phyloP scores from a whole-genome alignment of 169 alveolate genomes.

The Plasmodium gaboni region DNA sequence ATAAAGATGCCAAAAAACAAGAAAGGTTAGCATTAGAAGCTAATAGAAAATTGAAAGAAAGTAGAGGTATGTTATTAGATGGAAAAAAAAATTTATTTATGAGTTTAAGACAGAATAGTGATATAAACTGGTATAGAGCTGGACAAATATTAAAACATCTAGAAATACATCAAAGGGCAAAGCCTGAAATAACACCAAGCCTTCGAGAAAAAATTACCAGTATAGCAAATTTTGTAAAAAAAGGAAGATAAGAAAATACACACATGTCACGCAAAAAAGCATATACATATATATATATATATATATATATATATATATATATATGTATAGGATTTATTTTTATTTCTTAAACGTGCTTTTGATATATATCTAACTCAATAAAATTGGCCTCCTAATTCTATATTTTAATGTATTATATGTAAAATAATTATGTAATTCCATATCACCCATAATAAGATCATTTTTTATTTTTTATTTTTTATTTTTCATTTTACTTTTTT shows the following conservation, averaged over 20 bases:
- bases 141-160: slow-evolving; percentile 83
- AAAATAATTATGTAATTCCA: too few species aligned
- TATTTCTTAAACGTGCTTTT: too few species aligned
- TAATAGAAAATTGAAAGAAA: slow-evolving; percentile 79
- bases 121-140: slow-evolving; percentile 85
- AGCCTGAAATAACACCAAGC: slow-evolving; percentile 77
- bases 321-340: too few species aligned
- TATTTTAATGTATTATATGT: too few species aligned
- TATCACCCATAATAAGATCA: too few species aligned
- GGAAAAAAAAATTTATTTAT: slow-evolving; percentile 81
- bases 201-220: slow-evolving; percentile 77
- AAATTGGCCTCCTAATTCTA: too few species aligned
- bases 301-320: too few species aligned
- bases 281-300: too few species aligned
- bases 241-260: slow-evolving; percentile 12
- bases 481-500: too few species aligned
- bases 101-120: slow-evolving; percentile 84
- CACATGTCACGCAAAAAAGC: too few species aligned
- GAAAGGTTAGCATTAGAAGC: slow-evolving; percentile 84
- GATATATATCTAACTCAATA: too few species aligned
- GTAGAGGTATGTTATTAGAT: slow-evolving; percentile 84
- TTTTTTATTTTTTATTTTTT: too few species aligned
- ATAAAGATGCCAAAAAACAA: slow-evolving; percentile 82
- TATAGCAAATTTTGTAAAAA: slow-evolving; percentile 80
- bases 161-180: slow-evolving; percentile 84